Conservation (phyloP, 768 basidiomycete species). For the Leccinum subgranulosum region DNA sequence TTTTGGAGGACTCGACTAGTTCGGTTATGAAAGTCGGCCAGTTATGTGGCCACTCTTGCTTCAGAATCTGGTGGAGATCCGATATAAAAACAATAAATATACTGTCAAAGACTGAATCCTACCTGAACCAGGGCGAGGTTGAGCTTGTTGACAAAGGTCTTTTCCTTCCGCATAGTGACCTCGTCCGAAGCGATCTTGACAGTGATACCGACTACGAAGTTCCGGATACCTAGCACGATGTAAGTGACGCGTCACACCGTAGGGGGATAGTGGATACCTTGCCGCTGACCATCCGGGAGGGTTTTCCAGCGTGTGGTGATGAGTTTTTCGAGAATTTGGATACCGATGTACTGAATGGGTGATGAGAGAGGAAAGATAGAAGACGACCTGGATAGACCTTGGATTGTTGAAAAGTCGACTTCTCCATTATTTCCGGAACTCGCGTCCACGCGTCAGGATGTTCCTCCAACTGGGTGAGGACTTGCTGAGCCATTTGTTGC, state of each 20-base stretch:
- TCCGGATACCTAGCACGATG: constrained; percentile 72
- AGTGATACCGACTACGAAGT: constrained; percentile 91
- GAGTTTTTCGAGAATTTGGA: constrained; percentile 95
- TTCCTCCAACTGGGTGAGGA: constrained; percentile 95
- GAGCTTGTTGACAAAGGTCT: constrained; percentile 92
- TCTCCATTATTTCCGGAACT: constrained; percentile 91
- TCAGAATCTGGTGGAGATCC: constrained; percentile 68
- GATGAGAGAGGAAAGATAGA: constrained; percentile 9
- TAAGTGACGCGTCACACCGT: constrained; percentile 9
- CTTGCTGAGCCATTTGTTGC: constrained; percentile 94
- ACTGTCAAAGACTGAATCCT: constrained; percentile 16
- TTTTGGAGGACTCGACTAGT: constrained; percentile 95
- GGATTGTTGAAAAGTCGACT: constrained; percentile 78
- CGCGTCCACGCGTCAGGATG: constrained; percentile 96
- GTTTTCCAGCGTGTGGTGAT: constrained; percentile 96
- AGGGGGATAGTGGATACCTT: constrained; percentile 48
- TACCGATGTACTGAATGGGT: constrained; percentile 77
- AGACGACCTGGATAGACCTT: constrained; percentile 50
- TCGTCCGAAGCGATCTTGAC: constrained; percentile 95
- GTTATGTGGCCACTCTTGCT: constrained; percentile 99
- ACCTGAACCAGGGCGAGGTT: constrained; percentile 96
- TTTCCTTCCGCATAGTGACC: constrained; percentile 82
- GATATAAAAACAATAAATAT: constrained; percentile 3
- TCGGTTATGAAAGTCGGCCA: constrained; percentile 98
- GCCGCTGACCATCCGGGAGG: constrained; percentile 88